Base-by-base conservation (phyloP, 176 grass and related monocot genomes). In the Poa pratensis region DNA sequence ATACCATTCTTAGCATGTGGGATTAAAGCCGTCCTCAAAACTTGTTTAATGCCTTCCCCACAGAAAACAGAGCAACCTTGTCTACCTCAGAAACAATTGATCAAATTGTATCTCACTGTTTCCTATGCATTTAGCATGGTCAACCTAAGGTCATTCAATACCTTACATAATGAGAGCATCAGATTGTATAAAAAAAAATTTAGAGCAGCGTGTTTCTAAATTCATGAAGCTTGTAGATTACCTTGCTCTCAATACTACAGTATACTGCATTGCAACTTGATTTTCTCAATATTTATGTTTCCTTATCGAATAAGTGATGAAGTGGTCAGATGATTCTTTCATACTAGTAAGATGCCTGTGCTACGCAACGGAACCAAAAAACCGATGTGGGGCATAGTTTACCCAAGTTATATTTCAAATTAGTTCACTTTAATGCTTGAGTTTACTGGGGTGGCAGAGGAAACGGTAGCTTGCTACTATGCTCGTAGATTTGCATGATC, bases 1-100 rank as follows among this genome's bases (percentile, higher is more conserved):
- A 35, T 62, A 66, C 27, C 50, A 34, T 46, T 80, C 73, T 75
- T 67, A 80, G 68, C 43, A 80, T 32, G 53, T 51, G 20, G 39
- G 34, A 42, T n/a, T 84, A 3, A 69, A 73, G 23, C 24, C 1
- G 16, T 72, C 23, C 18, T 65, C 28, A 19, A 3, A 15, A 63
- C 23, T 12, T 73, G 6, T 64, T 24, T 32, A 83, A 55, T 73
- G 16, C 5, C 14, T 37, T 71, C 54, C 73, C 16, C 37, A 74
- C 16, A 64, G 49, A 73, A 83, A 45, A 43, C 52, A 83, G 51
- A 85, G n/a, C 46, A 53, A 73, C 2, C 55, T 34, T 32, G 69
- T 30, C 3, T 84, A 79, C 27, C 53, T 79, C 46, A 62, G 28
- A 70, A 53, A 83, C 3, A n/a, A 59, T 61, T 62, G 37, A 69